Conservation (phyloP, 306 rosid genomes). For the Luffa acutangula region DNA sequence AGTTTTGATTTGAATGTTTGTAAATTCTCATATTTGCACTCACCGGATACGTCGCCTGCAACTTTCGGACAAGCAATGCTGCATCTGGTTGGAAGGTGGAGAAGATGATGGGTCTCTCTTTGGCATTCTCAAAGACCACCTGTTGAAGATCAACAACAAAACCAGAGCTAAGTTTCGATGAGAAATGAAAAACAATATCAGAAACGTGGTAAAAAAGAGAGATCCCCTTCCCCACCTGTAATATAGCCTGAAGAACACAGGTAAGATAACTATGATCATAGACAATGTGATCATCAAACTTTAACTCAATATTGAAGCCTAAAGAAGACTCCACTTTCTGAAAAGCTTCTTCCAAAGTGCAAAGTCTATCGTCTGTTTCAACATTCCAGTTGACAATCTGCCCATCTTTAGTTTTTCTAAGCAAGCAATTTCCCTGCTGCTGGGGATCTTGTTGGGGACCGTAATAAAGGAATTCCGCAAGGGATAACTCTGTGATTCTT, state of each 20-base stretch:
- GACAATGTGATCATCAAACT: constrained; percentile 40
- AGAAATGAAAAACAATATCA: not conserved
- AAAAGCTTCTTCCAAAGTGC: constrained; percentile 42
- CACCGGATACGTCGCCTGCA: constrained; percentile 41
- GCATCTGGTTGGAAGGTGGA: constrained; percentile 49
- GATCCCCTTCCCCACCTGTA: constrained; percentile 13
- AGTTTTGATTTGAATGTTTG: not conserved
- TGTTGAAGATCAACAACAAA: not conserved
- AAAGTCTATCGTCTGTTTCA: constrained; percentile 33
- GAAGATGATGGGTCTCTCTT: constrained; percentile 42
- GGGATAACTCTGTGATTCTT: constrained; percentile 32
- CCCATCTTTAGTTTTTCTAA: constrained; percentile 37
- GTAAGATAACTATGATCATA: constrained; percentile 24
- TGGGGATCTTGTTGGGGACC: constrained; percentile 39
- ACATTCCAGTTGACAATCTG: constrained; percentile 36
- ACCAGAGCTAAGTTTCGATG: not conserved
- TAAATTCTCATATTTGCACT: not conserved
- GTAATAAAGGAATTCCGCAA: constrained; percentile 33
- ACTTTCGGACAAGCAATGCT: constrained; percentile 20
- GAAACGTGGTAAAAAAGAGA: not conserved
- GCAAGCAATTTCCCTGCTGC: constrained; percentile 23
- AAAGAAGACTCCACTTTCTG: constrained; percentile 30
- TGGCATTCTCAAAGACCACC: constrained; percentile 30
- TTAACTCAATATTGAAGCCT: constrained; percentile 47
- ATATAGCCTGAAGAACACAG: constrained; percentile 20